Base-by-base conservation (phyloP, 2,329 filamentous ascomycete species). In the Botrytis galanthina region DNA sequence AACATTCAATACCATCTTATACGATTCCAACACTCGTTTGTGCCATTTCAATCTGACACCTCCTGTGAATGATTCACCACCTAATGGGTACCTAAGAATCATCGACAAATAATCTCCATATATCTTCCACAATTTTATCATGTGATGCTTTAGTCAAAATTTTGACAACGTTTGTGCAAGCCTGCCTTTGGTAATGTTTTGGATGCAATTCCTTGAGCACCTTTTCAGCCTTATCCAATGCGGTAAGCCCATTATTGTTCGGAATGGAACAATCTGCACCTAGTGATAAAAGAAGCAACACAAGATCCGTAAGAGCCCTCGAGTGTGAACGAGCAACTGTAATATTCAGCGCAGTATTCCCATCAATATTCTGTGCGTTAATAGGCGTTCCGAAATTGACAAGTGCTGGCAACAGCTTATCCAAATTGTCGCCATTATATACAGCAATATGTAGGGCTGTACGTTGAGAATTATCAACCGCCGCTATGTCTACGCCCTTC, bases 391-490 rank as follows among this genome's bases (percentile, higher is more conserved):
- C 51, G 7, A 6, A 6, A 29, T 57, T 7, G 48, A 54, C 22
- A 54, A 54, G 2, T 51, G 10, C 8, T 48, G 20, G 46, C 20
- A 22, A 0, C 3, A 48, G 20, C 3, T 12, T 0, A 51, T 16
- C 1, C 0, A n/a, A 6, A n/a, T 2, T 0, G 0, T 12, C 0
- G 26, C 0, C 4, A 51, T 12, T 3, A n/a, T 0, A 1, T 4
- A 6, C 22, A 51, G 48, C 22, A 51, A n/a, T 1, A 54, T 54
- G 48, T 14, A 57, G 14, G n/a, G 51, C n/a, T 9, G 51, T 57
- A 0, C 51, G 4, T n/a, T 18, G n/a, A 57, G 1, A 57, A 29
- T 29, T 29, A 8, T 29, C 51, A 29, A 8, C 4, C 7, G n/a
- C 51, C 16, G 51, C 7, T 29, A 29, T 16, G 4, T 57, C 51